Evolutionary conservation across 345 rosid species (phyloP).

Genomic region (Noccaea bulbosa): DNA sequence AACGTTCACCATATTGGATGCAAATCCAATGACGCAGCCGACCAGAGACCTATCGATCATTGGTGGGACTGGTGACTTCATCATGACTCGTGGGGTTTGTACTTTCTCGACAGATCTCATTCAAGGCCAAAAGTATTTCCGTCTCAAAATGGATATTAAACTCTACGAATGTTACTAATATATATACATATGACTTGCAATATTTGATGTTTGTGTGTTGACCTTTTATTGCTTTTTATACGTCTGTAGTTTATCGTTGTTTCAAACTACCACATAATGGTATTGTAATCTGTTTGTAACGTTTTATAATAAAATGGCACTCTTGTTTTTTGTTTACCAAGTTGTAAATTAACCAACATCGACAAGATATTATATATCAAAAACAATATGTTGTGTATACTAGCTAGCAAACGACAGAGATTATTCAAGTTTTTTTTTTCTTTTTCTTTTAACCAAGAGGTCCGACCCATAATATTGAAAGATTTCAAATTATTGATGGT

Average conservation of each 20-base stretch:
- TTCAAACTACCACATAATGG: background rate
- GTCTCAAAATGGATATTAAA: slow-evolving; percentile 14
- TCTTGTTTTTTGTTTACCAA: background rate
- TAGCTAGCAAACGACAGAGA: too few relatives aligned
- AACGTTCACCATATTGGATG: slow-evolving; percentile 56
- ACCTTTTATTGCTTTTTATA: background rate
- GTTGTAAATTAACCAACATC: background rate
- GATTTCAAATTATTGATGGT: too few relatives aligned
- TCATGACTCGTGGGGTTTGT: slow-evolving; percentile 74
- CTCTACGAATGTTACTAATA: slow-evolving; percentile 29
- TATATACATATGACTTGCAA: background rate
- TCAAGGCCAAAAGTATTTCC: slow-evolving; percentile 15
- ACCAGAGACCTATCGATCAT: slow-evolving; percentile 66
- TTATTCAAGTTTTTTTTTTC: too few relatives aligned
- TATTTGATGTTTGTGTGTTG: slow-evolving; percentile 3
- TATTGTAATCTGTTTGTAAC: background rate
- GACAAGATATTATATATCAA: too few relatives aligned
- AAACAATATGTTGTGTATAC: too few relatives aligned
- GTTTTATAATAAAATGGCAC: background rate
- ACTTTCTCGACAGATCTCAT: slow-evolving; percentile 49
- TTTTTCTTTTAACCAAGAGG: too few relatives aligned
- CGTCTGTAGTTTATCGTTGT: background rate
- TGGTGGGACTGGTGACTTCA: slow-evolving; percentile 74
- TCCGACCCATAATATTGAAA: too few relatives aligned
- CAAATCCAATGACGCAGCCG: slow-evolving; percentile 55